These are phyloP conservation scores for Blastomyces emzantsi DNA, from an alignment of 2,329 filamentous ascomycete genomes.

Conservation along the genomic window DNA sequence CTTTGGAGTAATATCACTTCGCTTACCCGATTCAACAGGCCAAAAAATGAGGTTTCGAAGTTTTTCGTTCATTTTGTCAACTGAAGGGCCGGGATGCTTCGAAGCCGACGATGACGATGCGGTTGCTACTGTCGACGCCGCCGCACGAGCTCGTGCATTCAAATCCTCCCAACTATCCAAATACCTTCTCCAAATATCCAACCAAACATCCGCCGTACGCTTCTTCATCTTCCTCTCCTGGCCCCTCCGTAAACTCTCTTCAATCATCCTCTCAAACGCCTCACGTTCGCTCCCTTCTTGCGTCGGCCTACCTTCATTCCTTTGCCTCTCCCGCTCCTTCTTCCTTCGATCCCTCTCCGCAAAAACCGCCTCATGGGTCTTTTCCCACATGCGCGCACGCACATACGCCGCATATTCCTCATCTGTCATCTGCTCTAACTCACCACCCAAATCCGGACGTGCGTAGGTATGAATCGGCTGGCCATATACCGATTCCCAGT, in stretches of 20 bases:
- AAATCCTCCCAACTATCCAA: conserved; percentile 52
- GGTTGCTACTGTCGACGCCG: conserved; percentile 8
- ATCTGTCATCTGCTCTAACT: conserved; percentile 77
- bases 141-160: conserved; percentile 19
- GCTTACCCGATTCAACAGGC: conserved; percentile 59
- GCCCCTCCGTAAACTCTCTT: conserved; percentile 58
- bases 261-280: conserved; percentile 54
- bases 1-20: conserved; percentile 48
- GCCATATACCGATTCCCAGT: conserved; percentile 95
- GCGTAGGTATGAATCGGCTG: conserved; percentile 82
- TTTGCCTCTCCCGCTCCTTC: conserved; percentile 43
- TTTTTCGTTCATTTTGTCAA: conserved; percentile 11
- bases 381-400: conserved; percentile 88
- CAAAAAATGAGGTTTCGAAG: conserved; percentile 51
- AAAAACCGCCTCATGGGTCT: conserved; percentile 72
- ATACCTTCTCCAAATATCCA: conserved; percentile 58
- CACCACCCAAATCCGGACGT: conserved; percentile 43
- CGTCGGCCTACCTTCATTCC: conserved; percentile 31
- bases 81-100: conserved; percentile 9
- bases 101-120: conserved; percentile 11
- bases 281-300: conserved; percentile 21
- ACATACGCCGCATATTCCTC: conserved; percentile 88
- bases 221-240: conserved; percentile 52
- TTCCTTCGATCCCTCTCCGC: conserved; percentile 62
- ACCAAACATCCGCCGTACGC: conserved; percentile 38